phyloP scores from a whole-genome alignment of 1,284 basidiomycete genomes.

The Ceratobasidium sp. region DNA sequence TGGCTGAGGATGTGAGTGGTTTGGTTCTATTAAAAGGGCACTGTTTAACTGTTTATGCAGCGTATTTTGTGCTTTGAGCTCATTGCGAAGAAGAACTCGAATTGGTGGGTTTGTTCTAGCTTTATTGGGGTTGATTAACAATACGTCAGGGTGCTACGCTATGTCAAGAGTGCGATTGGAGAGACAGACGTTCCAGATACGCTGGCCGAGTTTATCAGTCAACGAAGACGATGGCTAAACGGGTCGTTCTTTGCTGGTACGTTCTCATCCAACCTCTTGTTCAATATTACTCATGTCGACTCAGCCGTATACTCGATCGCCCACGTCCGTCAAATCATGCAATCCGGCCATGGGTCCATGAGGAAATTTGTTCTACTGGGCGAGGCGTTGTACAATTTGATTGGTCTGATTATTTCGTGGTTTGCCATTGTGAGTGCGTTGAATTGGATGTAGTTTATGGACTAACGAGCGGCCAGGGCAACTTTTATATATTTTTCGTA shows the following conservation, averaged over 20 bases:
- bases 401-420: conserved; percentile 92
- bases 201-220: conserved; percentile 92
- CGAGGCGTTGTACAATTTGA: conserved; percentile 85
- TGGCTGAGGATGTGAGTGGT: conserved; percentile 77
- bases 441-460: not conserved
- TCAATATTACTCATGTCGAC: not conserved
- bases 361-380: conserved; percentile 77
- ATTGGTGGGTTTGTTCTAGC: conserved; percentile 62
- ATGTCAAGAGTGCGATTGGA: conserved; percentile 92
- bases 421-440: conserved; percentile 74
- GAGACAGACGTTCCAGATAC: conserved; percentile 97
- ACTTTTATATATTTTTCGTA: conserved; percentile 96
- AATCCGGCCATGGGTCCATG: conserved; percentile 79
- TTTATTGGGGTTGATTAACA: not conserved
- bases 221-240: conserved; percentile 89
- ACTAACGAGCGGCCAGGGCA: conserved; percentile 62
- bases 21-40: not conserved
- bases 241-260: conserved; percentile 92
- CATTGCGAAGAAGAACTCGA: conserved; percentile 85
- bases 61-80: conserved; percentile 97
- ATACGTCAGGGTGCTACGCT: conserved; percentile 83
- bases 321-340: conserved; percentile 82
- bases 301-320: conserved; percentile 42
- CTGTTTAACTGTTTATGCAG: conserved; percentile 54
- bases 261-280: conserved; percentile 16